Base-by-base conservation (phyloP, 1,284 basidiomycete species). In the Fistulina hepatica region DNA sequence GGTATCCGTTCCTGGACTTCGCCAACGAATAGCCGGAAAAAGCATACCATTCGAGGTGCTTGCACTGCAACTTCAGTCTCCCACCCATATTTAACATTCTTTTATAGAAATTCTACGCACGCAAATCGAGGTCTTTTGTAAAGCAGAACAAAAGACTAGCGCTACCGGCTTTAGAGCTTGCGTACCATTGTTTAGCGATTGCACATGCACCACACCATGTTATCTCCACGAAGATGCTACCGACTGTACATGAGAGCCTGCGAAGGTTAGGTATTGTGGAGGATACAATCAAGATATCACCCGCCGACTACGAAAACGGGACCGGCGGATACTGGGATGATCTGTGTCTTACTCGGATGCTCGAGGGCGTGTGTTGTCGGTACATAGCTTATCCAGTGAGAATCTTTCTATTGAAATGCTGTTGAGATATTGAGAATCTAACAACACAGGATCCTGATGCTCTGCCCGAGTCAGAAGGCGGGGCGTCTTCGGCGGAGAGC, bases 111-210 rank as follows among this genome's bases (percentile, higher is more conserved):
- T 85, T 90, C 42, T 79, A 81, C 21, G 76, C 83, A 2, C 76
- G 90, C 39, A 94, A 94, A 65, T 80, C 89, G 1, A 78, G 89
- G 44, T 95, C 94, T 60, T 97, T 81, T 61, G 55, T 74, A 36
- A 57, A 70, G 3, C 90, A 95, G 55, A 64, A 67, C 37, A 66
- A 74, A 37, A 68, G 76, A 0, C 73, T 95, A 5, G 64, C 74
- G n/a, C 67, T 97, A 9, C 82, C 93, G 2, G 82, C 77, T 2
- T 71, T 97, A 43, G 93, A 97, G 55, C 64, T 95, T 19, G 73
- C 78, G 6, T 95, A 92, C 58, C 61, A 88, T 32, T 83, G 89
- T 57, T 69, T 77, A 19, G 75, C 68, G 6, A 76, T 86, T 47
- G 63, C 70, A 4, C 77, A 76, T 42, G 73, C 82, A 2, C 79